Evolutionary conservation across 139 green algal genomes (phyloP).

Genomic region (Chlorella sp.): DNA sequence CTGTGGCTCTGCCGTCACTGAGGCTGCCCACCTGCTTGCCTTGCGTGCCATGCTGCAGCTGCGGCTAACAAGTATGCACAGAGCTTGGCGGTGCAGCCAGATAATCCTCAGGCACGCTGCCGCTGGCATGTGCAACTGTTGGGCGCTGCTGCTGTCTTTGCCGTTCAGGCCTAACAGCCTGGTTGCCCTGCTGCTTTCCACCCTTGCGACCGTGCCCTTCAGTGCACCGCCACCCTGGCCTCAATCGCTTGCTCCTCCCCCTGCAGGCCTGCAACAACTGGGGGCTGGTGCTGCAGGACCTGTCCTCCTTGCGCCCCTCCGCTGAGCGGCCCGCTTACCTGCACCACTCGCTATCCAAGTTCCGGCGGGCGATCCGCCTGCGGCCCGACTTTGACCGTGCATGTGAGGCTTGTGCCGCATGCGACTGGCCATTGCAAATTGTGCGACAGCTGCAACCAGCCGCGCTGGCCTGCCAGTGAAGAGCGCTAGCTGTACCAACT

Average conservation of each 20-base stretch:
- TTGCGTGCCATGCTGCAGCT: not conserved
- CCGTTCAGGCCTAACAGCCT: no score
- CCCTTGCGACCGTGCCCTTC: no score
- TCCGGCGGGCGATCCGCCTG: constrained; percentile 69
- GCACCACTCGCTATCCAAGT: constrained; percentile 67
- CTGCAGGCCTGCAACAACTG: constrained; percentile 23
- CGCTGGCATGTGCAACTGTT: no score
- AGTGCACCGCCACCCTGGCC: no score
- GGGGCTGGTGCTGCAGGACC: constrained; percentile 85
- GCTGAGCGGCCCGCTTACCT: constrained; percentile 51
- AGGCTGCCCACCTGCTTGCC: no score
- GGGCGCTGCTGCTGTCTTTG: not conserved
- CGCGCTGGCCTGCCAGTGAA: no score
- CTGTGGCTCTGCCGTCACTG: no score
- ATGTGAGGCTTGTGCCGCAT: constrained; percentile 3
- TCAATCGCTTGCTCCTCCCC: no score
- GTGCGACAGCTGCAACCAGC: no score
- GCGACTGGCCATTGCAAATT: no score
- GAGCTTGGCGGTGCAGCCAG: constrained; percentile 62
- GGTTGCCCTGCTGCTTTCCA: no score
- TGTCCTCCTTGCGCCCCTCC: constrained; percentile 36
- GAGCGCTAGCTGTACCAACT: no score
- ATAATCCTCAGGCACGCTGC: constrained; percentile 72
- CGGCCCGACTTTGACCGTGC: constrained; percentile 82
- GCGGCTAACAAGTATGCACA: constrained; percentile 74